Evolutionary conservation across 2,329 filamentous ascomycete species (phyloP).

Genomic region (Phaeoacremonium minimum): DNA sequence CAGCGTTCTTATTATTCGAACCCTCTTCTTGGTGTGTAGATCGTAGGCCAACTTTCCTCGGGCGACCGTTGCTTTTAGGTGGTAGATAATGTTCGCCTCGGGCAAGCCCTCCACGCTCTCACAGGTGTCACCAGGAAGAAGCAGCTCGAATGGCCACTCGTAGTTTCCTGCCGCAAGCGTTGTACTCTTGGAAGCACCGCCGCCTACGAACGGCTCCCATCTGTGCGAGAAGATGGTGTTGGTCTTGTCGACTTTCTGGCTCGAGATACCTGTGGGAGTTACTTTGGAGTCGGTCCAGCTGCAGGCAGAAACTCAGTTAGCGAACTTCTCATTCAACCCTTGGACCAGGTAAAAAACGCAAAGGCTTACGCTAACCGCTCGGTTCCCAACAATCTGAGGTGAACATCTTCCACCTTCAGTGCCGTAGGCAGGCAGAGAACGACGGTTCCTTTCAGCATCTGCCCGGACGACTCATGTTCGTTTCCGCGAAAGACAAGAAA

Average conservation of each 20-base stretch:
- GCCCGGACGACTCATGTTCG: conserved; percentile 71
- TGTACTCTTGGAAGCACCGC: conserved; percentile 49
- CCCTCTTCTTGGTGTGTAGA: conserved; percentile 71
- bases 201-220: conserved; percentile 63
- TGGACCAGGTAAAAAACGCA: background rate
- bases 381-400: conserved; percentile 66
- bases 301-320: conserved; percentile 10
- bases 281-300: conserved; percentile 49
- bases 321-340: background rate
- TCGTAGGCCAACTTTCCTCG: conserved; percentile 87
- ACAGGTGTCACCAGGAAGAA: conserved; percentile 66
- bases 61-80: conserved; percentile 84
- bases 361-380: conserved; percentile 62
- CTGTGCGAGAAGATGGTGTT: conserved; percentile 62
- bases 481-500: conserved; percentile 75
- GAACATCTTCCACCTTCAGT: conserved; percentile 68
- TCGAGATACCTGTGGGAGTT: conserved; percentile 55
- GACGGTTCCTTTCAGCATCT: conserved; percentile 68
- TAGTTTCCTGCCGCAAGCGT: conserved; percentile 71
- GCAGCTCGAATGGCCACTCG: conserved; percentile 75
- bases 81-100: conserved; percentile 85
- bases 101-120: conserved; percentile 89
- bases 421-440: conserved; percentile 69
- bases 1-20: conserved; percentile 74
- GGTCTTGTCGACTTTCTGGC: conserved; percentile 55